Conservation (phyloP, 1,284 basidiomycete species). For the Ustilago shanxiensis region DNA sequence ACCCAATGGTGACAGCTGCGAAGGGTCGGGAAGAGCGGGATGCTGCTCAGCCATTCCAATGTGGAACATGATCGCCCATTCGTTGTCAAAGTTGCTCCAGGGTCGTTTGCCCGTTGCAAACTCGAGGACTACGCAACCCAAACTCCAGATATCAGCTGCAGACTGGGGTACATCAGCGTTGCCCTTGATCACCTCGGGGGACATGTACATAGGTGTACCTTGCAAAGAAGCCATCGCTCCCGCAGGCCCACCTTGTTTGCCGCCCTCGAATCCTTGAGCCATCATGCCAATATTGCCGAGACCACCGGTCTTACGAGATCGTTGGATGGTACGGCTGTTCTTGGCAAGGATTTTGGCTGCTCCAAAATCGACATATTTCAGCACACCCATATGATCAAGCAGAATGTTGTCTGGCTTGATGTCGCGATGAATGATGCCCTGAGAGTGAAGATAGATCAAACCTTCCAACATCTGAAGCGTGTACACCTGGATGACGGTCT, state of each 20-base stretch:
- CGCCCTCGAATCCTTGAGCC: slow-evolving; percentile 72
- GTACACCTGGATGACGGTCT: slow-evolving; percentile 94
- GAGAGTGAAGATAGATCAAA: slow-evolving; percentile 90
- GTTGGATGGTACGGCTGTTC: slow-evolving; percentile 78
- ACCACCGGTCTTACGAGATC: slow-evolving; percentile 55
- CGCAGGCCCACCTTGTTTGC: slow-evolving; percentile 60
- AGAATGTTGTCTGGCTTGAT: slow-evolving; percentile 99
- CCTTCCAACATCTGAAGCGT: slow-evolving; percentile 98
- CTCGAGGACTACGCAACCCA: slow-evolving; percentile 96
- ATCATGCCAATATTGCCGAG: slow-evolving; percentile 47
- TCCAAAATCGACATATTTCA: slow-evolving; percentile 99
- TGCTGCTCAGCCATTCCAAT: slow-evolving; percentile 97
- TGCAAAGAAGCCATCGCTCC: slow-evolving; percentile 78
- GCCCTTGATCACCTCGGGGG: slow-evolving; percentile 95
- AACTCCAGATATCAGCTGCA: slow-evolving; percentile 98
- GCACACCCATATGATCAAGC: slow-evolving; percentile 89
- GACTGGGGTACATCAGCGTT: slow-evolving; percentile 79
- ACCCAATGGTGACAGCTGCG: slow-evolving; percentile 87
- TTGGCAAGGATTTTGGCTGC: slow-evolving; percentile 97
- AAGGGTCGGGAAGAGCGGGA: slow-evolving; percentile 91
- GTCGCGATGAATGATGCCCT: slow-evolving; percentile 93
- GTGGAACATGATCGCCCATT: slow-evolving; percentile 99
- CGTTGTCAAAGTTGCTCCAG: slow-evolving; percentile 98
- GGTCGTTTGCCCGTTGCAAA: slow-evolving; percentile 96
- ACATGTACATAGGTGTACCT: slow-evolving; percentile 99